Conservation (phyloP, 345 rosid species). For the Syzygium aqueum region DNA sequence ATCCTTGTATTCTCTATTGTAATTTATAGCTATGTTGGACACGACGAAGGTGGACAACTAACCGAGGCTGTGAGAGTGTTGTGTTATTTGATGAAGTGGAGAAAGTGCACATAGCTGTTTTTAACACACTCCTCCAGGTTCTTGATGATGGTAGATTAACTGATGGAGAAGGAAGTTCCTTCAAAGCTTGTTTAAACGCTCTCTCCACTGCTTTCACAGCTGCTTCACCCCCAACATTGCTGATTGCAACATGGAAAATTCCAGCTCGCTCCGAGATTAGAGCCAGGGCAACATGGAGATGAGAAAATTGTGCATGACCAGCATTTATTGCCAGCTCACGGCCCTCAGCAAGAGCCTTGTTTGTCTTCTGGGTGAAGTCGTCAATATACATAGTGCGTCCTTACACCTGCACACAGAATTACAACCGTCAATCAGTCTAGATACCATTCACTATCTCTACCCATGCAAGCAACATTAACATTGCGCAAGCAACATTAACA, state of each 20-base stretch:
- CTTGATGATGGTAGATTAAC: conserved; percentile 86
- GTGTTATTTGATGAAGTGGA: conserved; percentile 88
- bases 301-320: conserved; percentile 80
- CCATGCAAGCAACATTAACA: neutral
- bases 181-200: conserved; percentile 57
- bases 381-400: conserved; percentile 62
- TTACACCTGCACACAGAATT: neutral
- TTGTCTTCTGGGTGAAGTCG: conserved; percentile 86
- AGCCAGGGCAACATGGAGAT: conserved; percentile 67
- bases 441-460: neutral
- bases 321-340: conserved; percentile 52
- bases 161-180: conserved; percentile 88
- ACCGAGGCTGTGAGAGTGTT: conserved; percentile 91
- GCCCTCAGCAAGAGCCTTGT: conserved; percentile 49
- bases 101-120: conserved; percentile 83
- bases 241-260: conserved; percentile 53
- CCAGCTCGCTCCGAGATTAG: conserved; percentile 58
- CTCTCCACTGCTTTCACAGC: conserved; percentile 55
- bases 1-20: neutral
- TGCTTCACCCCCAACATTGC: conserved; percentile 45
- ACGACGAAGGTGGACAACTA: conserved; percentile 91
- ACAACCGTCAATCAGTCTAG: neutral
- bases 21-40: conserved; percentile 68
- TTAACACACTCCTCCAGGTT: conserved; percentile 90
- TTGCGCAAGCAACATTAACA: no score